Conservation (phyloP, 352 stramenopile genomes). For the Halophytophthora batemanensis region DNA sequence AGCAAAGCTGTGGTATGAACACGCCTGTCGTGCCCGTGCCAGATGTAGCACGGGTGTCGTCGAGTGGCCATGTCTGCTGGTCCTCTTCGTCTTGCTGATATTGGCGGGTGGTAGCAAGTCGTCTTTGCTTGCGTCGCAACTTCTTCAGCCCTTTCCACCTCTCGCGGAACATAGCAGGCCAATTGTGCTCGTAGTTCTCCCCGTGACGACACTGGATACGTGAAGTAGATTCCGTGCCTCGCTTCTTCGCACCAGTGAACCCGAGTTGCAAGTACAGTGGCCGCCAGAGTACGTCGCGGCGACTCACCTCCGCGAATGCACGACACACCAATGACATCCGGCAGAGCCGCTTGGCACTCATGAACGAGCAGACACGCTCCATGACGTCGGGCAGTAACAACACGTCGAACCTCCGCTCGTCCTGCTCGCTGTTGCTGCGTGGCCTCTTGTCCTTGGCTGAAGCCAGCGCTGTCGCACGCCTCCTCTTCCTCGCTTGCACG, state of each 20-base stretch:
- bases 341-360: constrained; percentile 69
- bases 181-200: constrained; percentile 30
- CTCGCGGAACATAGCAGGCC: constrained; percentile 28
- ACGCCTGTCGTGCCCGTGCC: background rate
- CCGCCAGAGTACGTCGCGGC: constrained; percentile 33
- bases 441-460: no score
- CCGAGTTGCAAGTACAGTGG: constrained; percentile 33
- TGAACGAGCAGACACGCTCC: constrained; percentile 63
- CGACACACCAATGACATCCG: constrained; percentile 55
- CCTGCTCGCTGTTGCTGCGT: no score
- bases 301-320: constrained; percentile 37
- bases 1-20: constrained; percentile 34
- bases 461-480: constrained; percentile 4
- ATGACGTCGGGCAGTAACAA: constrained; percentile 61
- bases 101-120: constrained; percentile 6
- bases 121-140: constrained; percentile 22
- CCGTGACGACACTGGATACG: constrained; percentile 26
- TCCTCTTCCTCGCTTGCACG: constrained; percentile 8
- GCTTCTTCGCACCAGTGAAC: constrained; percentile 6
- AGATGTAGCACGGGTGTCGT: background rate
- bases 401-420: constrained; percentile 46
- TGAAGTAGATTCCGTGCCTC: constrained; percentile 4
- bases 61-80: no score
- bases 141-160: constrained; percentile 19
- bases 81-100: background rate